Base-by-base conservation (phyloP, 78 protist genomes). In the Cavenderia fasciculata region DNA sequence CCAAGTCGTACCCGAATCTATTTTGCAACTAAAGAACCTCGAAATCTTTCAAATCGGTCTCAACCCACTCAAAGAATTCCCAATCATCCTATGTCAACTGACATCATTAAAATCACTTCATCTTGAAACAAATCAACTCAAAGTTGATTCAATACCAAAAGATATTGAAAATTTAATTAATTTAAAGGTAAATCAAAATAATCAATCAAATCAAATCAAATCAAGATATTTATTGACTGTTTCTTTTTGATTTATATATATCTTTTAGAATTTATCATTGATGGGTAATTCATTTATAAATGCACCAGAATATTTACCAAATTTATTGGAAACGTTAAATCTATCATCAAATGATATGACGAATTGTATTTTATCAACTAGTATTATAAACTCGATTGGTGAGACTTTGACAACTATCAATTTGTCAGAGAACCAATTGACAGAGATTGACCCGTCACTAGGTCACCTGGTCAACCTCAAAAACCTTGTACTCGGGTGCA, bases 251-350 rank as follows among this genome's bases (percentile, higher is more conserved):
- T 52, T 52, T 11, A 44, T 11, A 44, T 44, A 23, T 7, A 27
- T 4, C 16, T 61, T 11, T 14, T 65, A 77, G 74, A 66, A 44
- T 33, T 40, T 82, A n/a, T 68, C 90, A 56, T 43, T 82, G 46
- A 34, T 46, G 10, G 90, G 49, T 41, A 82, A 82, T 34, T 2
- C 2, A 14, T 68, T 82, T 7, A 57, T 38, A 36, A 25, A 59
- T 14, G 68, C 61, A 23, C 90, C 90, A 49, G 78, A 65, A 0
- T 49, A 27, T n/a, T 33, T 82, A 33, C 90, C 90, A n/a, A n/a
- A 23, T 10, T 36, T 29, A 19, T 25, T 82, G 36, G 90, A 56
- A 5, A 54, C 41, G 31, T 44, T 82, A 40, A 82, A 82, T 68
- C 51, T 82, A 14, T n/a, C 49, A 0, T 68, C 72, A n/a, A 82